phyloP scores from a whole-genome alignment of 768 basidiomycete species.

The Leccinum rimulosum region DNA sequence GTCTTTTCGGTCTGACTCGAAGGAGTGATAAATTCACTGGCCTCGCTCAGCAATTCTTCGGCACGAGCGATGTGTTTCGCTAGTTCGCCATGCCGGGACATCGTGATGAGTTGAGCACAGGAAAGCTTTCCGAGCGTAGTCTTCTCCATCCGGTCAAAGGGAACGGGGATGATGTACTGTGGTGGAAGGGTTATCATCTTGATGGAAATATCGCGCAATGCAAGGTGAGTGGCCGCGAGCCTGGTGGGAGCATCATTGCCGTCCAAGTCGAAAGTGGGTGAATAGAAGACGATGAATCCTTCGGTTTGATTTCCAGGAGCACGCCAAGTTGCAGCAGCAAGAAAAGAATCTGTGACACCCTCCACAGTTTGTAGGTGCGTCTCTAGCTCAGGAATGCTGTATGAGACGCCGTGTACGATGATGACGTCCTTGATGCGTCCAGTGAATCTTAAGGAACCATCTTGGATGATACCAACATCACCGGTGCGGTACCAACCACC shows the following conservation, averaged over 20 bases:
- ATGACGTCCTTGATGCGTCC: conserved; percentile 30
- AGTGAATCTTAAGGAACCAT: conserved; percentile 32
- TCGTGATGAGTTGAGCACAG: background rate
- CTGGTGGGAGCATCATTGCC: background rate
- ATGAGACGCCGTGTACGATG: conserved; percentile 30
- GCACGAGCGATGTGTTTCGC: background rate
- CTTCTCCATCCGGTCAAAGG: background rate
- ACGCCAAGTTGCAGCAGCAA: background rate
- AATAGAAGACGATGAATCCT: background rate
- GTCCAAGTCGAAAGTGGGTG: background rate
- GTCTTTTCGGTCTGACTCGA: background rate
- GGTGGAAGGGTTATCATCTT: background rate
- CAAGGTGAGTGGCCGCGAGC: background rate
- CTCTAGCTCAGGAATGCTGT: background rate
- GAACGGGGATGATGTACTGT: background rate
- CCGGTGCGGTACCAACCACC: conserved; percentile 59
- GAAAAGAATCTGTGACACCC: background rate
- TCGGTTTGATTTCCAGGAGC: background rate
- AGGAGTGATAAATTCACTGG: background rate
- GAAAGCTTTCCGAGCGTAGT: background rate
- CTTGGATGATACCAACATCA: conserved; percentile 43
- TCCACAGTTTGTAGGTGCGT: background rate
- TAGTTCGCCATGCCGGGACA: background rate
- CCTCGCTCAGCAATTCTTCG: background rate
- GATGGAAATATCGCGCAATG: background rate